These are phyloP conservation scores for Guadua angustifolia DNA, from an alignment of 176 grass and related monocot genomes.

Conservation along the genomic window DNA sequence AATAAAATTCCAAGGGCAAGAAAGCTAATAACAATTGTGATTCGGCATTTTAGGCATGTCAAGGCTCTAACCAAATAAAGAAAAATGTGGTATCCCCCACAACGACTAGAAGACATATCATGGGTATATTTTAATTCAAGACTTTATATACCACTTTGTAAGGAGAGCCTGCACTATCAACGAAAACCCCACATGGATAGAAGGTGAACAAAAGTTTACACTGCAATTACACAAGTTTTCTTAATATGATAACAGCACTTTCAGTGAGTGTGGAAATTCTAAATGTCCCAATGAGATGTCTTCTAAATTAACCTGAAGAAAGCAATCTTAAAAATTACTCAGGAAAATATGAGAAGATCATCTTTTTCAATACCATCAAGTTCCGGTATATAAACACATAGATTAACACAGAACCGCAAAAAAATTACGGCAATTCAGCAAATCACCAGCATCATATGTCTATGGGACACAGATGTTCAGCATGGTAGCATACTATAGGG, in stretches of 20 bases:
- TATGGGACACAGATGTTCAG: not conserved
- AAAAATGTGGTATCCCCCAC: not conserved
- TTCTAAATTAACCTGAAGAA: not conserved
- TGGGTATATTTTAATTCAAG: not conserved
- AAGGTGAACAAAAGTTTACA: not conserved
- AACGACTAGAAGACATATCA: not conserved
- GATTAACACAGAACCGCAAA: not conserved
- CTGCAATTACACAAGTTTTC: not conserved
- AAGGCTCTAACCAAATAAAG: constrained; percentile 26
- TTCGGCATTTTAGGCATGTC: constrained; percentile 6
- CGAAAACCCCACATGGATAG: constrained; percentile 4
- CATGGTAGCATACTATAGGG: too few species aligned
- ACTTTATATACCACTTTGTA: not conserved
- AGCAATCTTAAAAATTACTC: not conserved
- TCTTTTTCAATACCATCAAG: not conserved
- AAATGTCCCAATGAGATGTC: not conserved
- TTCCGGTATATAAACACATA: not conserved
- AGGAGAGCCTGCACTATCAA: not conserved
- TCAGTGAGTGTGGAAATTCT: not conserved
- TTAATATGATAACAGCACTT: not conserved
- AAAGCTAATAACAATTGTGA: not conserved
- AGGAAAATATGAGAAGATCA: not conserved
- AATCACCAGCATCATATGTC: not conserved
- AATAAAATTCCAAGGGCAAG: not conserved
- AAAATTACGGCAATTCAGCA: not conserved